Base-by-base conservation (phyloP, 805 yeast species). In the Teunomyces barrocoloradensis region DNA sequence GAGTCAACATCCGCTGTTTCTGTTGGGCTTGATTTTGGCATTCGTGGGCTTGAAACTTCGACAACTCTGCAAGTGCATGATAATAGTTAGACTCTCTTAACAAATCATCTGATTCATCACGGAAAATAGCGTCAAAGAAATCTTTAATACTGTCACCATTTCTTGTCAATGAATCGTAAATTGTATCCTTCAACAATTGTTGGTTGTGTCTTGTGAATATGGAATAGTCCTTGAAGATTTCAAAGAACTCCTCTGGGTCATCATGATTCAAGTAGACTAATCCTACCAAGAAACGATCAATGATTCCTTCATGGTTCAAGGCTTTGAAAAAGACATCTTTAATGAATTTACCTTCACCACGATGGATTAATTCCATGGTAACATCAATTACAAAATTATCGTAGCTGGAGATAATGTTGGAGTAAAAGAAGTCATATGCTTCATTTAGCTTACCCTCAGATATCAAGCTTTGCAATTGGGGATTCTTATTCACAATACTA, bases 321-420 rank as follows among this genome's bases (percentile, higher is more conserved):
- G 48, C 45, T 4, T 29, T 36, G 37, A 75, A 63, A 42, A 84
- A 63, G 13, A 66, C 54, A 0, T 65, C 50, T 28, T 74, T 72
- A 50, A 81, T 79, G 5, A 79, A 64, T 5, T 58, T 52, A 57
- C 61, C 61, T 25, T 79, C 69, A 50, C 60, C 65, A 32, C 54
- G 56, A 34, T 58, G 66, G 35, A 65, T 59, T 30, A 63, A 58
- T 23, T 58, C 63, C 21, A 68, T 59, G 23, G 66, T 64, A 6
- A 66, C 63, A 29, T 71, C 71, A 12, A 71, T 69, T 9, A 73
- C 51, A 32, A 79, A 61, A 6, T 68, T 64, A 5, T 64, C 57
- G 33, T 55, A 54, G 17, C 44, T 50, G 1, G 54, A 44, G 15
- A 58, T 49, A 4, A 62, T 45, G 9, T 46, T 41, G n/a, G 50